Conservation (phyloP, 305 asterid species). For the Rubia occidens region DNA sequence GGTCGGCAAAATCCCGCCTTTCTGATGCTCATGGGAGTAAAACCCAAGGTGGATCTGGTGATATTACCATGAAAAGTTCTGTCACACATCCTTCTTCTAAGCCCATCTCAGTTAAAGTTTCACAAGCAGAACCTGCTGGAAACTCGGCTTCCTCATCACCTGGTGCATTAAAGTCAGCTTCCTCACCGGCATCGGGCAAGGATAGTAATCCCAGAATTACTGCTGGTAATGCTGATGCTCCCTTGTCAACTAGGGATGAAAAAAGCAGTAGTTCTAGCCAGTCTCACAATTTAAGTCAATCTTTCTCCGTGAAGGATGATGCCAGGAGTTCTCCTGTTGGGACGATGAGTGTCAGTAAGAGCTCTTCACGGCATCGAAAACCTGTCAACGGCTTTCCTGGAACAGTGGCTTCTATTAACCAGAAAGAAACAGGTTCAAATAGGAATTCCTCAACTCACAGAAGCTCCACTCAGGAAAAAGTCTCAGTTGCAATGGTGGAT, state of each 20-base stretch:
- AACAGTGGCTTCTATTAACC: constrained; percentile 32
- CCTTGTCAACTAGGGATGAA: constrained; percentile 49
- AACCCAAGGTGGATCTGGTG: constrained; percentile 37
- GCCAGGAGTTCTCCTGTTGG: constrained; percentile 46
- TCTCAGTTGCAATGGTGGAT: constrained; percentile 29
- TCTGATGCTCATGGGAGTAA: constrained; percentile 47
- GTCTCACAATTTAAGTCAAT: constrained; percentile 51
- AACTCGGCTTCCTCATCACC: constrained; percentile 48
- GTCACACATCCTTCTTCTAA: constrained; percentile 40
- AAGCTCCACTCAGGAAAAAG: constrained; percentile 36
- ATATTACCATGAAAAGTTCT: constrained; percentile 36
- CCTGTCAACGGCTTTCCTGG: constrained; percentile 37
- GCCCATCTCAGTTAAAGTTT: constrained; percentile 31
- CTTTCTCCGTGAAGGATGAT: constrained; percentile 54
- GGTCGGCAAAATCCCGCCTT: constrained; percentile 48
- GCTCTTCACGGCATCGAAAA: constrained; percentile 50
- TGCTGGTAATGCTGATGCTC: constrained; percentile 38
- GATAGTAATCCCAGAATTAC: constrained; percentile 32
- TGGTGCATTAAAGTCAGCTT: constrained; percentile 31
- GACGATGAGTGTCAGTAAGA: constrained; percentile 40
- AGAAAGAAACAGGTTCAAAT: constrained; percentile 35
- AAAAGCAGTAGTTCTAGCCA: constrained; percentile 75
- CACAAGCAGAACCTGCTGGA: constrained; percentile 33
- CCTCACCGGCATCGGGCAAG: constrained; percentile 40
- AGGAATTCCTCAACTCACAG: constrained; percentile 30